Evolutionary conservation across 2,329 filamentous ascomycete species (phyloP).

Genomic region (Trichoderma guizhouense): DNA sequence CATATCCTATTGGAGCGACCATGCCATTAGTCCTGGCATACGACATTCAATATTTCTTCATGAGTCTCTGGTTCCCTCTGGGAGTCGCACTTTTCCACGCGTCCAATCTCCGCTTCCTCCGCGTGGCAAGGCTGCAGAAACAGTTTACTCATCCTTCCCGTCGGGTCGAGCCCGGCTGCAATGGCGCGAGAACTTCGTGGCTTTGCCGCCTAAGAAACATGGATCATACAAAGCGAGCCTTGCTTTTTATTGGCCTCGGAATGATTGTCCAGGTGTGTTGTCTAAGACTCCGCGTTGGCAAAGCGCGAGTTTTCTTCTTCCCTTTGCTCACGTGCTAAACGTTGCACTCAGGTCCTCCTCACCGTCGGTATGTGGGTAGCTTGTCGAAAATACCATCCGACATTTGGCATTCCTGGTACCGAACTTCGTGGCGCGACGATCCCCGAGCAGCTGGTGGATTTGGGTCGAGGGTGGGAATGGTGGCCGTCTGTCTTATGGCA

Average conservation of each 20-base stretch:
- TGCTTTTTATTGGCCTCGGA: conserved; percentile 45
- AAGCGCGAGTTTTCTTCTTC: neutral
- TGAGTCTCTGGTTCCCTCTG: conserved; percentile 56
- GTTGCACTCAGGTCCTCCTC: conserved; percentile 44
- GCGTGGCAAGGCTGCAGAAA: conserved; percentile 48
- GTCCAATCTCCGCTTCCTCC: conserved; percentile 50
- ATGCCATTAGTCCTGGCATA: conserved; percentile 43
- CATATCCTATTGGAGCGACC: conserved; percentile 40
- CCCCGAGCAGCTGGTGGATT: conserved; percentile 41
- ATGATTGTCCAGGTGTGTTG: conserved; percentile 48
- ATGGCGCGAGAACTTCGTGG: conserved; percentile 30
- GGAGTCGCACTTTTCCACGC: conserved; percentile 59
- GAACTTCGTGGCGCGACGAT: conserved; percentile 30
- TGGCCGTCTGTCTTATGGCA: conserved; percentile 56
- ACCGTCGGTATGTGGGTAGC: conserved; percentile 54
- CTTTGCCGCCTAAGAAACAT: conserved; percentile 35
- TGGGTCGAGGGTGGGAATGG: conserved; percentile 57
- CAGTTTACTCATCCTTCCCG: conserved; percentile 31
- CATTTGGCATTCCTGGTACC: conserved; percentile 44
- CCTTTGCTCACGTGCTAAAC: neutral
- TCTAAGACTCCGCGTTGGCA: neutral
- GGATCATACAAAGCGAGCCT: conserved; percentile 38
- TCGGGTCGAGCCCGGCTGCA: conserved; percentile 24
- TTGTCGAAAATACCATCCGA: conserved; percentile 55
- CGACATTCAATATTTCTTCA: conserved; percentile 54